Percentiles rank a stretch among this genome's conserved stretches.
These are phyloP conservation scores for Colletotrichum destructivum DNA, from an alignment of 2,329 filamentous ascomycete species.

Conservation along the genomic window DNA sequence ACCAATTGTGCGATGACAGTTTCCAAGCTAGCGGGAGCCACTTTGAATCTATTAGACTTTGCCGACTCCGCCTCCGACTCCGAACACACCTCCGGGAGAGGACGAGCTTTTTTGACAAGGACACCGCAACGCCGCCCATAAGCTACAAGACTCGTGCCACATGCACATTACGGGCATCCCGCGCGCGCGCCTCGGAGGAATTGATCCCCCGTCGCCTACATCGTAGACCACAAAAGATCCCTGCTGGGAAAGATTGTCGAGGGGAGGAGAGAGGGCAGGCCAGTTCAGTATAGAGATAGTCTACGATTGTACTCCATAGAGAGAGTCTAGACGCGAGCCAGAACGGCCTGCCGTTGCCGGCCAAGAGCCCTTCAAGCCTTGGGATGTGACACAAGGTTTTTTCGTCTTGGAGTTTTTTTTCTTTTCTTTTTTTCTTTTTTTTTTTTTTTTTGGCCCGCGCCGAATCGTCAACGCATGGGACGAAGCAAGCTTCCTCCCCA, in stretches of 20 bases:
- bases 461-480: slow-evolving; percentile 17
- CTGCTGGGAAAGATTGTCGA: no score
- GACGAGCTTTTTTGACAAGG: slow-evolving; percentile 12
- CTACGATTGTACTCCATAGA: neutral
- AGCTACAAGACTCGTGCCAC: no score
- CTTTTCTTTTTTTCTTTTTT: no score
- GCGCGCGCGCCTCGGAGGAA: slow-evolving; percentile 30
- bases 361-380: neutral
- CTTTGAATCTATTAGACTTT: slow-evolving; percentile 30
- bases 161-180: no score
- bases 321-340: neutral
- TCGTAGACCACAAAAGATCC: neutral
- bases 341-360: neutral
- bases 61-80: neutral
- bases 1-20: slow-evolving; percentile 24
- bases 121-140: neutral
- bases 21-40: slow-evolving; percentile 21
- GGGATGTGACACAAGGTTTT: neutral
- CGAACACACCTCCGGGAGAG: no score
- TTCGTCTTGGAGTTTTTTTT: neutral
- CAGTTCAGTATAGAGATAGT: neutral
- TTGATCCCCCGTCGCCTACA: slow-evolving; percentile 29
- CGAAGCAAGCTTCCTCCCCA: neutral
- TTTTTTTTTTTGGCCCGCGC: neutral
- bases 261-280: no score